phyloP scores from a whole-genome alignment of 441 rosid species.

The Sinapis alba region DNA sequence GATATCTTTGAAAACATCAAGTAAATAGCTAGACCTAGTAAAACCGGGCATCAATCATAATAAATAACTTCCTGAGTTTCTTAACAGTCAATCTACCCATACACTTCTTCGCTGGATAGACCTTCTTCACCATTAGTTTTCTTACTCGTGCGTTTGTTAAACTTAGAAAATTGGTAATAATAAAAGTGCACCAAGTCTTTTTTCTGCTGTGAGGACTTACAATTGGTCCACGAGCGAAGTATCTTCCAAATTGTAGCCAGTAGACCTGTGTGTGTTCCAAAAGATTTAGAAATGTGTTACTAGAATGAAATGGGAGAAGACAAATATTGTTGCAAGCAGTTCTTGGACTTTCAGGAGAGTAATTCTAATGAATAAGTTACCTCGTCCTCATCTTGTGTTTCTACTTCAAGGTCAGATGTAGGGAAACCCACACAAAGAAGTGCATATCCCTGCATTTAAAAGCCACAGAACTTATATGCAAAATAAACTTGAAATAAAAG shows the following conservation, averaged over 20 bases:
- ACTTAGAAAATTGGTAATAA: constrained; percentile 1
- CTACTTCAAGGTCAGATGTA: background rate
- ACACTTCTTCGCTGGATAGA: background rate
- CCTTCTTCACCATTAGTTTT: background rate
- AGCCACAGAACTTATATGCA: constrained; percentile 23
- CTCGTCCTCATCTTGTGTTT: background rate
- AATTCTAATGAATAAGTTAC: background rate
- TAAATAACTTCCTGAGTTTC: background rate
- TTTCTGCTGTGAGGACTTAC: constrained; percentile 54
- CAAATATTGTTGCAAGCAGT: background rate
- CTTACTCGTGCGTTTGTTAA: background rate
- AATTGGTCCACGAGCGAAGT: constrained; percentile 93
- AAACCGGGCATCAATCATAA: background rate
- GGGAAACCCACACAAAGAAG: background rate
- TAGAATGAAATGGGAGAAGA: constrained; percentile 12
- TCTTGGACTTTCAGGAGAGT: constrained; percentile 24
- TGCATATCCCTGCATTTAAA: background rate
- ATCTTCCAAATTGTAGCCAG: constrained; percentile 99
- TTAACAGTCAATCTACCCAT: background rate
- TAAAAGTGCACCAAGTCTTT: background rate
- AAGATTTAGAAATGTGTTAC: background rate
- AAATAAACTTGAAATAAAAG: background rate
- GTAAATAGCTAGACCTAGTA: background rate
- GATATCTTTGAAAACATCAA: background rate
- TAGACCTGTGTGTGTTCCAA: constrained; percentile 67